Evolutionary conservation across 2,329 filamentous ascomycete genomes (phyloP).

Genomic region (Huntiella bhutanensis): DNA sequence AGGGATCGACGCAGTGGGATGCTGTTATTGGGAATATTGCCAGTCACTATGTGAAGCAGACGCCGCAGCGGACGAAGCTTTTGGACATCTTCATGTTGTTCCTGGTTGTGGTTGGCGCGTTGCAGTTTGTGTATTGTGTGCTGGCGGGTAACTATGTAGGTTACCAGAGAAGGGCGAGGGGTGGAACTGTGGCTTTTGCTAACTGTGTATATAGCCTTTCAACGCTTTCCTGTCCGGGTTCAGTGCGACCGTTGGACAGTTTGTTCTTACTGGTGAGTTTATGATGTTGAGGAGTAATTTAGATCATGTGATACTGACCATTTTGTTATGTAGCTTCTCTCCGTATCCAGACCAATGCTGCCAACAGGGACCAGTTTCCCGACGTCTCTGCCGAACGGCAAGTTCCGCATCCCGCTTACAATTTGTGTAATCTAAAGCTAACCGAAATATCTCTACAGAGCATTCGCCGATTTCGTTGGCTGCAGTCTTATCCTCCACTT

Average conservation of each 20-base stretch:
- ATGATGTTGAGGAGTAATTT: background rate
- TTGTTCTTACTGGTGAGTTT: constrained; percentile 68
- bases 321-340: constrained; percentile 35
- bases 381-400: constrained; percentile 66
- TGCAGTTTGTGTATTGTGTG: constrained; percentile 89
- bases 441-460: constrained; percentile 30
- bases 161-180: constrained; percentile 14
- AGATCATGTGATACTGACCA: background rate
- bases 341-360: constrained; percentile 76
- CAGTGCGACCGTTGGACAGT: constrained; percentile 85
- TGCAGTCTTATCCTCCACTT: constrained; percentile 93
- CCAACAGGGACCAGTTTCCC: constrained; percentile 62
- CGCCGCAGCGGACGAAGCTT: constrained; percentile 79
- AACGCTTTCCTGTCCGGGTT: constrained; percentile 97
- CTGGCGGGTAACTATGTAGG: constrained; percentile 86
- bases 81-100: constrained; percentile 84
- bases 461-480: constrained; percentile 90
- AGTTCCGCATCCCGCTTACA: constrained; percentile 11
- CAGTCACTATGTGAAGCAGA: constrained; percentile 60
- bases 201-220: constrained; percentile 50
- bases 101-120: constrained; percentile 61
- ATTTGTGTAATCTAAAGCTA: background rate
- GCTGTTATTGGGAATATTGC: constrained; percentile 53
- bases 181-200: background rate
- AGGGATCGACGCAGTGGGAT: constrained; percentile 23